A percentile compares a stretch with the other conserved stretches of the same genome.
Evolutionary conservation across 148 eudicot species (phyloP).

Genomic region (Nepenthes mirabilis): DNA sequence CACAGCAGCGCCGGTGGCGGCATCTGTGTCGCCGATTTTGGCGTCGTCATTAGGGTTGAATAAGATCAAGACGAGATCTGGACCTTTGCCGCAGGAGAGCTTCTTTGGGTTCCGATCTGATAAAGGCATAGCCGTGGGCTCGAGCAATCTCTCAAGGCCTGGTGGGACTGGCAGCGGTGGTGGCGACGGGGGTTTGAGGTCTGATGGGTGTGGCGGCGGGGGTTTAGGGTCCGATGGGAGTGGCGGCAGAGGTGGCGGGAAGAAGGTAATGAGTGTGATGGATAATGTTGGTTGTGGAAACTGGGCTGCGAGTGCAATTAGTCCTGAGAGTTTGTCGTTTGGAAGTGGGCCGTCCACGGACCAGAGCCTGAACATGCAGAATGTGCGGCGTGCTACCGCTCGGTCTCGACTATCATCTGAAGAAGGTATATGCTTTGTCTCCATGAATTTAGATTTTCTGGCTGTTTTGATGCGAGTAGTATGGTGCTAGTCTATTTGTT

Average conservation of each 20-base stretch:
- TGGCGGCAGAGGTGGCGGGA: constrained; percentile 14
- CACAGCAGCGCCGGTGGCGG: constrained; percentile 17
- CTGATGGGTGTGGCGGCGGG: constrained; percentile 6
- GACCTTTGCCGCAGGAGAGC: constrained; percentile 96
- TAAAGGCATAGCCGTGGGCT: constrained; percentile 45
- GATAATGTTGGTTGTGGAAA: constrained; percentile 30
- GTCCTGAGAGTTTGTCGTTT: constrained; percentile 44
- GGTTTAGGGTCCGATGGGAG: constrained; percentile 7
- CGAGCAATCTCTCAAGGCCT: constrained; percentile 66
- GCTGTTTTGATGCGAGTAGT: not conserved
- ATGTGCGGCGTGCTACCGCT: constrained; percentile 15
- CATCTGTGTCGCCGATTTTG: constrained; percentile 67
- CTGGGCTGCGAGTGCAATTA: constrained; percentile 36
- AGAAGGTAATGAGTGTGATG: constrained; percentile 27
- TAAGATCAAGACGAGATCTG: constrained; percentile 95
- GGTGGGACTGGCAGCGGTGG: constrained; percentile 5
- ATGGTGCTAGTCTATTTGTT: no score
- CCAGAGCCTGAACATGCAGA: constrained; percentile 27
- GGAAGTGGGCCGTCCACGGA: constrained; percentile 45
- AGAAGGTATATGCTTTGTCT: constrained; percentile 32
- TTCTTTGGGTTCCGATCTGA: constrained; percentile 66
- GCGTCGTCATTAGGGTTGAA: constrained; percentile 90
- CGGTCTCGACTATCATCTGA: constrained; percentile 65
- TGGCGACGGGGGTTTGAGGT: constrained; percentile 12
- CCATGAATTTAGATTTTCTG: not conserved